Evolutionary conservation across 108 stramenopile species (phyloP), one percentile per base, ranked within the genome.

Genomic region (Poteriospumella lacustris): DNA sequence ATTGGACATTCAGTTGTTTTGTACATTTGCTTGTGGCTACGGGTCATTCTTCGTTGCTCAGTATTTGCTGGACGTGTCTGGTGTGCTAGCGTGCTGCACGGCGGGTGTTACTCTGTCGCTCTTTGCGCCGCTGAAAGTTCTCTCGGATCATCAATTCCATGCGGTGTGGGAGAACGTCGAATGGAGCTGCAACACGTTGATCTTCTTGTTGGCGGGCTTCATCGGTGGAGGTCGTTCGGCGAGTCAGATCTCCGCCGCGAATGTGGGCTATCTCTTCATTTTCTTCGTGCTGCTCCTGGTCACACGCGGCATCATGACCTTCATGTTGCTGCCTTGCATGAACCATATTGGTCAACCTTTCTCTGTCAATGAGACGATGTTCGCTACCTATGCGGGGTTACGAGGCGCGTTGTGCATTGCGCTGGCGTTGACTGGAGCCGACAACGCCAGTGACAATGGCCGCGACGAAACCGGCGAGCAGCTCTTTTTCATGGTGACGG

Each of bases 331-430:
- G 47, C 59, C 58, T 58, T 31, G 3, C 56, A 33, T 34, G 78
- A 36, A n/a, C 44, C 19, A 39, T 58, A 38, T 26, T 79, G 1
- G 41, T 40, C 58, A 59, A 43, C 9, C 2, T 43, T n/a, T 36
- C 39, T 33, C 36, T 58, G 39, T 44, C 1, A 1, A 34, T 0
- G 84, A 81, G 43, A 43, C 58, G 24, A 12, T 79, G 43, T 59
- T 85, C 41, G 29, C 47, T 15, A 31, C 40, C 29, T 84, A 79
- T 77, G 84, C 68, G 24, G 84, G 84, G 24, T 67, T 85, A 1
- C 52, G 84, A 24, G 84, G 84, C 43, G 84, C 84, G 1, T 68
- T 85, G 26, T 68, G 84, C 78, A 75, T 85, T 26, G 64, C 78
- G 31, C 52, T 85, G 19, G 84, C 84, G 24, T 52, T 85, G 60